Base-by-base conservation (phyloP, 352 stramenopile species). In the Labyrinthula sp. region DNA sequence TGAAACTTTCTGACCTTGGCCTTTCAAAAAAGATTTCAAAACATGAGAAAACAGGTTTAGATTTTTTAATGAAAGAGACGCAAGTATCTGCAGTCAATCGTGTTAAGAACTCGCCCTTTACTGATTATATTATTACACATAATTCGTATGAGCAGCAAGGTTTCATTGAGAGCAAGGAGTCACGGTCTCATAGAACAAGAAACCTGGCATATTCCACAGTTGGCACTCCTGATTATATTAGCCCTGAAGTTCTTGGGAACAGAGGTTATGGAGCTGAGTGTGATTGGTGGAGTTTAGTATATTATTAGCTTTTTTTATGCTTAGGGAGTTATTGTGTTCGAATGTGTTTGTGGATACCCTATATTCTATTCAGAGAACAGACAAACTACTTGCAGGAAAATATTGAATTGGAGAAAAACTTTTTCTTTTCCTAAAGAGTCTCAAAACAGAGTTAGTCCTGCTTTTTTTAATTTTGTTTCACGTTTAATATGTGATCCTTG, bases 311-410 rank as follows among this genome's bases (percentile, higher is more conserved):
- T n/a, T n/a, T n/a, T n/a, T n/a, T n/a, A n/a, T n/a, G n/a, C n/a
- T n/a, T n/a, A n/a, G n/a, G 90, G 90, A 20, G 88, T 97, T 10
- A 99, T 99, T 55, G 82, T 99, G 69, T 97, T 94, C 64, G 87
- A 98, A 66, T 97, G 86, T 61, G 67, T 98, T 26, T 80, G 97
- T 8, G 90, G 90, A 9, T 97, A 95, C 65, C 93, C 90, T 28
- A 88, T 89, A 7, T 99, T 99, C 60, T 97, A 96, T 64, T 84
- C 87, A 1, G 85, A 95, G 55, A 74, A 89, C 49, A 78, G 87
- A 7, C 84, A 95, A 47, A 79, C 82, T 30, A 99, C 89, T 5
- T 98, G 88, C 61, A 69, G 82, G 20, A 97, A 97, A 61, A 91
- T 92, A 58, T 55, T 85, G 17, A 60, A 82, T 48, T 85, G 73